A percentile compares a stretch with the other conserved stretches of the same genome.
These are phyloP conservation scores for Cryptococcus sp. DNA, from an alignment of 1,284 basidiomycete genomes.

Conservation along the genomic window DNA sequence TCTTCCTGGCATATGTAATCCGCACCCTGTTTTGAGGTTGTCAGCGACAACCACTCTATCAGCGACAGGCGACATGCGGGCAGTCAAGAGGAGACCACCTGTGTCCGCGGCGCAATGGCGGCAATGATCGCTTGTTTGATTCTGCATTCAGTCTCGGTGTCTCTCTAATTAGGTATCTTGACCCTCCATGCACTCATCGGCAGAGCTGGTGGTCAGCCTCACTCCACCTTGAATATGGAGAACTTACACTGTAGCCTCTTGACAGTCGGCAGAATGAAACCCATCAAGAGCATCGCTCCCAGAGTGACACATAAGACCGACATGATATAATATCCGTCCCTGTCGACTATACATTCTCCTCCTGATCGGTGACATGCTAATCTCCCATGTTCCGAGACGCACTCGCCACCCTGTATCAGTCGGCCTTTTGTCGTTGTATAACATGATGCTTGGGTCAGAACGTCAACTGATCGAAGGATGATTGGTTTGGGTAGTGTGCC, in stretches of 20 bases:
- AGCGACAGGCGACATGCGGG: too few species aligned
- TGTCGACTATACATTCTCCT: constrained; percentile 75
- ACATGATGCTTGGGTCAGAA: constrained; percentile 77
- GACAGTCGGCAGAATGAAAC: constrained; percentile 79
- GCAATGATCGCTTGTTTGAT: too few species aligned
- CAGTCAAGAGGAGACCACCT: too few species aligned
- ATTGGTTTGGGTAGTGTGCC: constrained; percentile 90
- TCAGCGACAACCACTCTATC: too few species aligned
- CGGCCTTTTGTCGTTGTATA: constrained; percentile 48
- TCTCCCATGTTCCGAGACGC: constrained; percentile 86
- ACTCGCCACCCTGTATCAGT: constrained; percentile 61
- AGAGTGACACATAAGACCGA: constrained; percentile 71
- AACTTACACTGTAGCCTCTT: constrained; percentile 75
- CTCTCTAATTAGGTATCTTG: constrained; percentile 34
- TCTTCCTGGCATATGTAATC: too few species aligned
- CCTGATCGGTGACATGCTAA: constrained; percentile 67
- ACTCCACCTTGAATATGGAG: background rate
- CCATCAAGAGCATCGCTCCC: constrained; percentile 66
- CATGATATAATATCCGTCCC: constrained; percentile 90
- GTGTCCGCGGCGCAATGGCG: too few species aligned
- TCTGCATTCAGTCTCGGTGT: too few species aligned
- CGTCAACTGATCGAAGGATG: constrained; percentile 65
- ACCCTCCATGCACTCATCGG: constrained; percentile 47
- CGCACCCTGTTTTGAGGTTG: too few species aligned
- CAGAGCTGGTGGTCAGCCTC: constrained; percentile 23